A percentile compares a stretch with the other conserved stretches of the same genome.
Evolutionary conservation across 768 basidiomycete species (phyloP).

Genomic region (Mycena latifolia): DNA sequence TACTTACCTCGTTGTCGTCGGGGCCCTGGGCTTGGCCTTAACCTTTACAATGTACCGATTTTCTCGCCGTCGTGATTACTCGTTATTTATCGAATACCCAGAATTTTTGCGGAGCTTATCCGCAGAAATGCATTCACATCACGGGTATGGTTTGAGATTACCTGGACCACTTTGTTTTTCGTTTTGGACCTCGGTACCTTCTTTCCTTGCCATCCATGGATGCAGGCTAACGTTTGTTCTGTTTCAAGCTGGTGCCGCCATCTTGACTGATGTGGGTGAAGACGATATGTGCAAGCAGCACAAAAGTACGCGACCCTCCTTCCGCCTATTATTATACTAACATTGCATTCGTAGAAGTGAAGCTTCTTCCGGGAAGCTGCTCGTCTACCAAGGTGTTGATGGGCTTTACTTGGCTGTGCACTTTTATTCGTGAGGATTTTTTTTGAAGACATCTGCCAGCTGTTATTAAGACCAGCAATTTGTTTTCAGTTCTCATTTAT

Average conservation of each 20-base stretch:
- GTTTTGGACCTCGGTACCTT: conserved; percentile 67
- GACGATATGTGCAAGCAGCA: conserved; percentile 47
- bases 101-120: conserved; percentile 70
- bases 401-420: conserved; percentile 70
- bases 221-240: conserved; percentile 17
- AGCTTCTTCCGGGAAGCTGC: conserved; percentile 49
- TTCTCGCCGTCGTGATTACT: not conserved
- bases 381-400: conserved; percentile 66
- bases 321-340: conserved; percentile 2
- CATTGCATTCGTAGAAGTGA: not conserved
- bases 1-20: conserved; percentile 70
- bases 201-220: not conserved
- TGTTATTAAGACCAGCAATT: no score
- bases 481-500: conserved; percentile 31
- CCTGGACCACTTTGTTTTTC: conserved; percentile 71
- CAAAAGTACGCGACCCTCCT: conserved; percentile 8
- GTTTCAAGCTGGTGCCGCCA: conserved; percentile 63
- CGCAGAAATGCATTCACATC: conserved; percentile 63
- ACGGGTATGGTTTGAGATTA: conserved; percentile 79
- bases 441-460: not conserved
- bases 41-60: conserved; percentile 70
- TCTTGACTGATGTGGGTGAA: conserved; percentile 56
- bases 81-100: conserved; percentile 29
- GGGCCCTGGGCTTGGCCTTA: conserved; percentile 67
- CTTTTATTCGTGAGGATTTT: conserved; percentile 48